Evolutionary conservation across 1,284 basidiomycete species (phyloP), one percentile per base, ranked within the genome.

Genomic region (Schizophyllum amplum): DNA sequence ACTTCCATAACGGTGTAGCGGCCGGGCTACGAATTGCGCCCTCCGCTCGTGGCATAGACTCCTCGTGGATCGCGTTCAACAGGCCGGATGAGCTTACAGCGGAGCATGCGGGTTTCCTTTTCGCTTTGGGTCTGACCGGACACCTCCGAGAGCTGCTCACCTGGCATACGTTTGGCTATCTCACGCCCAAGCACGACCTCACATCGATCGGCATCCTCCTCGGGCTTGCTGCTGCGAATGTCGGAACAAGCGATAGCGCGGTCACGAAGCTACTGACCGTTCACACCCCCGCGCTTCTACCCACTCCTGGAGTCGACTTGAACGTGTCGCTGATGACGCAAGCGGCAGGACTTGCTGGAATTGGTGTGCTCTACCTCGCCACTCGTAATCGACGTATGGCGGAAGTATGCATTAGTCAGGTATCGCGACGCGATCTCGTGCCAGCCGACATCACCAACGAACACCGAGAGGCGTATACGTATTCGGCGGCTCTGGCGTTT

Each of bases 1-100:
- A 94, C 60, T 99, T 99, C 71, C 95, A 99, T 72, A 96, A 97
- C 61, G 97, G 97, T 17, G 95, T 97, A 0, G 92, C 94, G 1
- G 90, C 93, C 1, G 96, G 90, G 1, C 72, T 99, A 57, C 84
- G 90, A 4, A 85, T 94, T 54, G 84, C 88, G 0, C 83, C 89
- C 0, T 80, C 84, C n/a, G 82, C 87, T n/a, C 74, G 78, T 55
- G 84, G 84, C 20, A 82, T 94, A 47, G 90, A 94, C 66, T 92
- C 89, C 60, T 92, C 93, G 0, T 96, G 95, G 87, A 94, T 97
- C 64, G 87, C 92, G 20, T 94, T 93, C 76, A 95, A 96, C 70
- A 89, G 88, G 61, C 94, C 94, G 0, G 79, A 82, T 0, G 89
- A 93, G 55, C 77, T 94, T 55, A 93, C 90, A 6, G 84, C 93